A percentile compares a stretch with the other conserved stretches of the same genome.
These are phyloP conservation scores for Wallacemonas rigidus DNA, from an alignment of 208 protist species.

Conservation along the genomic window DNA sequence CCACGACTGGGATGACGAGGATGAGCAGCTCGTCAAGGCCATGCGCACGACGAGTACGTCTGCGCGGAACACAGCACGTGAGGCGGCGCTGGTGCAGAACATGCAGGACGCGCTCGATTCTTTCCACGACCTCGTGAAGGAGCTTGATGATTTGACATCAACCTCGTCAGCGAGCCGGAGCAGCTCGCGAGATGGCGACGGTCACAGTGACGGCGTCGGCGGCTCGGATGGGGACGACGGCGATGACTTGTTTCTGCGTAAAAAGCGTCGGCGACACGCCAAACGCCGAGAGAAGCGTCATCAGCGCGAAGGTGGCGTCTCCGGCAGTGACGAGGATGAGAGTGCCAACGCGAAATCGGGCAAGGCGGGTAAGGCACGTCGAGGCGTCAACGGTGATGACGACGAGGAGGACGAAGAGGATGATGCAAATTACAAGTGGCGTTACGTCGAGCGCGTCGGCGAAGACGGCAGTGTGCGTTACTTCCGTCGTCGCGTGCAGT, in stretches of 20 bases:
- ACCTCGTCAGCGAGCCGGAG: slow-evolving; percentile 4
- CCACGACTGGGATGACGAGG: slow-evolving; percentile 76
- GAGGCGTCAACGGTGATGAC: neutral
- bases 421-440: slow-evolving; percentile 25
- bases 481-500: slow-evolving; percentile 25
- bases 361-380: neutral
- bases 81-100: slow-evolving; percentile 22
- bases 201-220: neutral
- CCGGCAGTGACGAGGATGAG: slow-evolving; percentile 10
- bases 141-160: slow-evolving; percentile 31
- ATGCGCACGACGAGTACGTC: slow-evolving; percentile 18
- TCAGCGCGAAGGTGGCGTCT: neutral
- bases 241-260: slow-evolving; percentile 8
- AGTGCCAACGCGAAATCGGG: neutral
- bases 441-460: slow-evolving; percentile 35
- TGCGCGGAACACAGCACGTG: slow-evolving; percentile 22
- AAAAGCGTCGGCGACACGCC: neutral
- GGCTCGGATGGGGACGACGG: slow-evolving; percentile 4
- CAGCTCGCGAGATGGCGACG: neutral
- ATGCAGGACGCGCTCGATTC: slow-evolving; percentile 27
- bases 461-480: slow-evolving; percentile 27
- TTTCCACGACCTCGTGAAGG: slow-evolving; percentile 50
- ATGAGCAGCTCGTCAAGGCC: slow-evolving; percentile 43
- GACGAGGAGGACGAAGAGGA: slow-evolving; percentile 6
- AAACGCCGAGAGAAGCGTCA: neutral